Percentiles rank a stretch among this genome's conserved stretches.
Conservation (phyloP, 2,329 filamentous ascomycete genomes). For the Cadophora gregata region DNA sequence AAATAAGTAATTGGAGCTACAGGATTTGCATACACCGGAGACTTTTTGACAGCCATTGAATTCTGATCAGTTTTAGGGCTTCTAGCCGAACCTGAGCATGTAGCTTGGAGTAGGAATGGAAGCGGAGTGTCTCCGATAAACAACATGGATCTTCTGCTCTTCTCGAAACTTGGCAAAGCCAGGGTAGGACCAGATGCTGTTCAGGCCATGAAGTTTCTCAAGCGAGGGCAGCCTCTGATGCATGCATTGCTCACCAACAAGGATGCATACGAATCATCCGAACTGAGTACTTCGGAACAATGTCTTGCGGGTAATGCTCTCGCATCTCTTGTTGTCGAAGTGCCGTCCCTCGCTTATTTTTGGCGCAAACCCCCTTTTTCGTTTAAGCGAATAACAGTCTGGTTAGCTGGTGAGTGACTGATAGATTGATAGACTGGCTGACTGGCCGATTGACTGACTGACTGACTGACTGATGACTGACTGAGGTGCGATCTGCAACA, state of each 20-base stretch:
- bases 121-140: constrained; percentile 4
- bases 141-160: background rate
- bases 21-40: background rate
- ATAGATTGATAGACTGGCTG: background rate
- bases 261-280: no score
- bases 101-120: background rate
- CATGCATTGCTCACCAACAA: no score
- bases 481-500: constrained; percentile 11
- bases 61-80: background rate
- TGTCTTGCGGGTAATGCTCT: background rate
- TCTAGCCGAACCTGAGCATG: background rate
- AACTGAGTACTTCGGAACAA: no score
- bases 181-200: background rate
- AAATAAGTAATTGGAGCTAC: background rate
- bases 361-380: background rate
- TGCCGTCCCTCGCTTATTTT: background rate
- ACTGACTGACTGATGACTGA: background rate
- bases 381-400: background rate
- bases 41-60: background rate
- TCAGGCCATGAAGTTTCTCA: no score
- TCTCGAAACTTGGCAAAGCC: background rate
- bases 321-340: background rate
- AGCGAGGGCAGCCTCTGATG: no score
- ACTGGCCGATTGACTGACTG: background rate
- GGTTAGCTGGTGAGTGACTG: background rate